Percentiles rank a stretch among this genome's conserved stretches.
These are phyloP conservation scores for Haplosporangium gracile DNA, from an alignment of 192 early-diverging fungal genomes.

Conservation along the genomic window DNA sequence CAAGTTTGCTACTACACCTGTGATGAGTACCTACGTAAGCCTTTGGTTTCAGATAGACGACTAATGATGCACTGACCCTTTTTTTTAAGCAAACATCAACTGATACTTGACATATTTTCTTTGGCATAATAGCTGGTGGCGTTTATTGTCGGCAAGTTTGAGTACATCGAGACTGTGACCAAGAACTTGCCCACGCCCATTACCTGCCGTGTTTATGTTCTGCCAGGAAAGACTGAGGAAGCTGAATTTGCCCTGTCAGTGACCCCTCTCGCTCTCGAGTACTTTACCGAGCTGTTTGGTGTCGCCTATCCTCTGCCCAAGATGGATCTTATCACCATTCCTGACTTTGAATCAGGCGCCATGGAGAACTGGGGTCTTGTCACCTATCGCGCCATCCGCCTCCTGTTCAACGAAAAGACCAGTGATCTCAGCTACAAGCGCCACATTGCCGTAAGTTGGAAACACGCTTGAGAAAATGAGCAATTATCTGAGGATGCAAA, in stretches of 20 bases:
- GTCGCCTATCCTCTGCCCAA: constrained; percentile 95
- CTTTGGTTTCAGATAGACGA: background rate
- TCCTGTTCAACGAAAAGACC: constrained; percentile 88
- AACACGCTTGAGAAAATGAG: background rate
- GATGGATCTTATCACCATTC: constrained; percentile 91
- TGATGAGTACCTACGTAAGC: constrained; percentile 95
- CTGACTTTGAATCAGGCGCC: constrained; percentile 88
- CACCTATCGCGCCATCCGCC: constrained; percentile 87
- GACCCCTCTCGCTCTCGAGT: constrained; percentile 82
- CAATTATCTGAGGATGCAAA: background rate
- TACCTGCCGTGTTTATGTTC: constrained; percentile 88
- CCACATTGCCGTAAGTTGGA: constrained; percentile 71
- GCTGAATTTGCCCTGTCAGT: constrained; percentile 89
- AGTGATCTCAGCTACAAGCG: constrained; percentile 84
- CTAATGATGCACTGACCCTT: background rate
- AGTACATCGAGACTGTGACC: constrained; percentile 88
- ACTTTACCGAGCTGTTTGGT: constrained; percentile 88
- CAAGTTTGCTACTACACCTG: constrained; percentile 89
- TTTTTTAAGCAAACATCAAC: background rate
- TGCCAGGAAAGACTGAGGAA: constrained; percentile 81
- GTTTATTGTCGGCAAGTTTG: constrained; percentile 92
- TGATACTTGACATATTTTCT: background rate
- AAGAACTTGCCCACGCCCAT: constrained; percentile 80
- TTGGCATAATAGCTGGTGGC: constrained; percentile 73
- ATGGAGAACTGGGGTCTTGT: constrained; percentile 99